phyloP scores from a whole-genome alignment of 2,329 filamentous ascomycete genomes.

The Fusarium albosuccineum region DNA sequence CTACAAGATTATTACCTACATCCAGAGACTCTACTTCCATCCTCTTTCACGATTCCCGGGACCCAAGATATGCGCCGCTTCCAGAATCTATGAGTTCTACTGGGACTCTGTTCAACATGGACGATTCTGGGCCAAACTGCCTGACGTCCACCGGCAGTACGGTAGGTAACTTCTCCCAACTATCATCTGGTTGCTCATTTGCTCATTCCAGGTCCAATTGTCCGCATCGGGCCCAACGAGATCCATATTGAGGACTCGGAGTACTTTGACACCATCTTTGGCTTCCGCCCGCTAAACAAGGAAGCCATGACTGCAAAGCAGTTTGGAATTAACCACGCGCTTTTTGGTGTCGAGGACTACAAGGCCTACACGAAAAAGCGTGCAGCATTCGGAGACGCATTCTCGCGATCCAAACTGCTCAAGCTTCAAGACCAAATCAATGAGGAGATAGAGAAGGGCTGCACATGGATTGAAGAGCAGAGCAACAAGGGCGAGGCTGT shows the following conservation, averaged over 20 bases:
- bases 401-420: too few relatives aligned
- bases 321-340: constrained; percentile 13
- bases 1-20: not conserved
- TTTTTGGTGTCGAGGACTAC: not conserved
- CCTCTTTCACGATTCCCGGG: not conserved
- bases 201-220: too few relatives aligned
- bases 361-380: too few relatives aligned
- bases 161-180: too few relatives aligned
- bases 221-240: not conserved
- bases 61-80: not conserved
- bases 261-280: constrained; percentile 15
- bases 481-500: too few relatives aligned
- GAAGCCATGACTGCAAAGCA: constrained; percentile 18
- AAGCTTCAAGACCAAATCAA: too few relatives aligned
- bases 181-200: too few relatives aligned
- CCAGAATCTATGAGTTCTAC: not conserved
- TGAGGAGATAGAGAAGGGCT: too few relatives aligned
- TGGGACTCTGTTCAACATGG: not conserved
- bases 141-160: not conserved
- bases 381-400: too few relatives aligned
- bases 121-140: not conserved
- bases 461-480: too few relatives aligned
- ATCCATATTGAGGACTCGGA: constrained; percentile 14
- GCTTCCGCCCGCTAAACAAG: constrained; percentile 16
- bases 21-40: not conserved